Percentiles rank a stretch among this genome's conserved stretches.
Conservation (phyloP, 129 eudicot genomes). For the Lactuca sativa region DNA sequence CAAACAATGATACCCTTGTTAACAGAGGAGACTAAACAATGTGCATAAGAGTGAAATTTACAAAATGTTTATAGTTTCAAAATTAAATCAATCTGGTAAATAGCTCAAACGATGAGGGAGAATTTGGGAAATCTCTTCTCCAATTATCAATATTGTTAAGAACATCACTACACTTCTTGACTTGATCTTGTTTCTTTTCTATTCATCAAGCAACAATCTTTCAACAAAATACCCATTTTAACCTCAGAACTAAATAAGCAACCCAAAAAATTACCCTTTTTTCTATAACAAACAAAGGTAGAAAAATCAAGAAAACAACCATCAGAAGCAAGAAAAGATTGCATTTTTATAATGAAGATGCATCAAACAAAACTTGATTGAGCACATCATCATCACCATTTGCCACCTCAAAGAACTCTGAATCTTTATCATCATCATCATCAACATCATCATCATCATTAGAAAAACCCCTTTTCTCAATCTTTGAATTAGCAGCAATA, state of each 20-base stretch:
- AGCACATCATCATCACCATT: conserved; percentile 85
- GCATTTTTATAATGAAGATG: conserved; percentile 54
- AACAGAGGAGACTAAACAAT: no score
- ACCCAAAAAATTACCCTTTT: conserved; percentile 17
- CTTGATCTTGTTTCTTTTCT: conserved; percentile 14
- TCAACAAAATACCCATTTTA: neutral
- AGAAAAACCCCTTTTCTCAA: conserved; percentile 47
- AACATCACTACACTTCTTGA: conserved; percentile 5
- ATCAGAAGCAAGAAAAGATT: conserved; percentile 19
- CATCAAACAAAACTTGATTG: conserved; percentile 77
- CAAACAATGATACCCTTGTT: no score
- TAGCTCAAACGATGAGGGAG: neutral
- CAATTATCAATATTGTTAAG: neutral
- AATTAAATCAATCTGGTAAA: neutral
- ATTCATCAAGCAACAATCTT: conserved; percentile 8
- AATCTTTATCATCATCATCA: conserved; percentile 62
- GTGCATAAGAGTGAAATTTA: no score
- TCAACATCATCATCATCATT: conserved; percentile 61
- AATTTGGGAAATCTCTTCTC: conserved; percentile 4
- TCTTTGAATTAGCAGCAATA: conserved; percentile 74
- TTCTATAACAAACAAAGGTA: conserved; percentile 21
- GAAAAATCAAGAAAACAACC: conserved; percentile 25
- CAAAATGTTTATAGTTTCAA: no score
- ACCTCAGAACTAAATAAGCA: conserved; percentile 3
- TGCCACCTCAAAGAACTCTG: conserved; percentile 50